Conservation (phyloP, 2,329 filamentous ascomycete genomes). For the Apiospora sp. region DNA sequence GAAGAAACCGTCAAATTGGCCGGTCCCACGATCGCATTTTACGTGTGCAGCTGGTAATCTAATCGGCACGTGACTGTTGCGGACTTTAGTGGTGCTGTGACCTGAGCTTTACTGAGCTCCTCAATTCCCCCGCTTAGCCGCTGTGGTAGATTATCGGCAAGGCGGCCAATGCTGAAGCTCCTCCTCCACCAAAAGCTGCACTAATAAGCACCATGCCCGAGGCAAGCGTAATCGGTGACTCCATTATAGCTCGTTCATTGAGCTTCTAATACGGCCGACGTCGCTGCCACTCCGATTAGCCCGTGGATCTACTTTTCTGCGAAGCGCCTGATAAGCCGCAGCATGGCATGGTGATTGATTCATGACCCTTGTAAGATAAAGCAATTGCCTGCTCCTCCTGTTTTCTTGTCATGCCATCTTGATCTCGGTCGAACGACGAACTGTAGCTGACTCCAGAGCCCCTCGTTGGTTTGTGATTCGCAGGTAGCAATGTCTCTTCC, state of each 20-base stretch:
- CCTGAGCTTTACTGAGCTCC: not conserved
- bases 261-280: slow-evolving; percentile 13
- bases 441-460: slow-evolving; percentile 21
- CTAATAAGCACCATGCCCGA: not conserved
- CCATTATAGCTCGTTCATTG: slow-evolving; percentile 15
- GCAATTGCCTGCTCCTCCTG: not conserved
- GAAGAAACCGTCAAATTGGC: slow-evolving; percentile 28
- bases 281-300: slow-evolving; percentile 10
- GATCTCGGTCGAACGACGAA: slow-evolving; percentile 3
- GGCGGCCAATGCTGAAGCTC: slow-evolving; percentile 8
- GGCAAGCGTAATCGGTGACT: slow-evolving; percentile 14
- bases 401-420: slow-evolving; percentile 8
- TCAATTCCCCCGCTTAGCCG: not conserved
- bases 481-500: slow-evolving; percentile 54
- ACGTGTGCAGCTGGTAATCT: slow-evolving; percentile 33
- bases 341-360: slow-evolving; percentile 20
- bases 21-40: not conserved
- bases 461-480: slow-evolving; percentile 20
- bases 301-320: slow-evolving; percentile 17
- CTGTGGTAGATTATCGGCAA: not conserved
- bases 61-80: slow-evolving; percentile 28
- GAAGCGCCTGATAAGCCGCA: slow-evolving; percentile 18
- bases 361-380: slow-evolving; percentile 19
- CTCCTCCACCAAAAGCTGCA: not conserved
- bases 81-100: not conserved